Conservation (phyloP, 768 basidiomycete genomes). For the Floccularia luteovirens region DNA sequence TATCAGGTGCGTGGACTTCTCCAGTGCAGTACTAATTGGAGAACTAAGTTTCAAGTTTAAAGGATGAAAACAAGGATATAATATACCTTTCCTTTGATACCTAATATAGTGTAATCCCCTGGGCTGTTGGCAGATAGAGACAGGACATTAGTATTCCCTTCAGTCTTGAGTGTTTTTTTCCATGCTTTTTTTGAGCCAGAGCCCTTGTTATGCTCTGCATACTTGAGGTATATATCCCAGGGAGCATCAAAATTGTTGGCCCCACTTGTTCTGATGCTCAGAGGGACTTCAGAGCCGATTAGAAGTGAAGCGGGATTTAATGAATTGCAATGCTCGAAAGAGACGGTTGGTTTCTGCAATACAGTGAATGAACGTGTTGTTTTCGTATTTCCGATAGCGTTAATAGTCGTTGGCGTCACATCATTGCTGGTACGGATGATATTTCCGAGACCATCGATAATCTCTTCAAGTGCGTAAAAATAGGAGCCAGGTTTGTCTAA, state of each 20-base stretch:
- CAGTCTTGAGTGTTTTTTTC: conserved; percentile 53
- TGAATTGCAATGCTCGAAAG: conserved; percentile 70
- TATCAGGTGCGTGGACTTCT: conserved; percentile 77
- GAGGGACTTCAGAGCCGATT: conserved; percentile 54
- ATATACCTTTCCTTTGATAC: conserved; percentile 61
- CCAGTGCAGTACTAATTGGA: conserved; percentile 63
- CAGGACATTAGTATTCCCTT: conserved; percentile 33
- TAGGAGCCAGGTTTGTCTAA: conserved; percentile 60
- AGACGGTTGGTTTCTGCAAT: conserved; percentile 60
- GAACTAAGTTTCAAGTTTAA: conserved; percentile 7
- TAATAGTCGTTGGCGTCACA: conserved; percentile 9
- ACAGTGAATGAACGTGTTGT: conserved; percentile 60
- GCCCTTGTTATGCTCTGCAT: conserved; percentile 28
- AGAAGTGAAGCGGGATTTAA: conserved; percentile 64
- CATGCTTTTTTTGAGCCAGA: conserved; percentile 46
- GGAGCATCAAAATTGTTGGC: conserved; percentile 59
- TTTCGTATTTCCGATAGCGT: conserved; percentile 29
- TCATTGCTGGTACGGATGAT: conserved; percentile 39
- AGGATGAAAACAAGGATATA: conserved; percentile 3
- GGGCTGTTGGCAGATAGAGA: conserved; percentile 48
- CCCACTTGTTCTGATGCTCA: conserved; percentile 46
- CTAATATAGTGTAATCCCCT: conserved; percentile 70
- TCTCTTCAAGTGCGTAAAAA: conserved; percentile 68
- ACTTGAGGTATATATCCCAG: conserved; percentile 59
- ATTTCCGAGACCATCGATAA: conserved; percentile 83